Evolutionary conservation across 108 stramenopile genomes (phyloP).

Genomic region (Conticribra guillardii): DNA sequence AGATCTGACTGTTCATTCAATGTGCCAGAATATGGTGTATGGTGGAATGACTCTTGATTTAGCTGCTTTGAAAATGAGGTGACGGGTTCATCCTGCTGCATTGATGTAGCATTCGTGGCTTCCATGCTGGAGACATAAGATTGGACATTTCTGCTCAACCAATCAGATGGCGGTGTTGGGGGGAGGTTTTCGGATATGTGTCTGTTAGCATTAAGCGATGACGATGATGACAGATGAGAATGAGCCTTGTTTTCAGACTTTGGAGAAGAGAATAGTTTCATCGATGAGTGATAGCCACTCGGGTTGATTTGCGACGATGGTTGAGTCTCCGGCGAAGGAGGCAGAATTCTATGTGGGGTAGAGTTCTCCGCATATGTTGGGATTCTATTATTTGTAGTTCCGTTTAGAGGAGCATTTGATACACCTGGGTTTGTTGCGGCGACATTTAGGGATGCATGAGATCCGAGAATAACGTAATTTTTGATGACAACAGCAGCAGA

Average conservation of each 20-base stretch:
- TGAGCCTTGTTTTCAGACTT: not conserved
- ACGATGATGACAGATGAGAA: not conserved
- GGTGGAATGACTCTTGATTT: too few relatives aligned
- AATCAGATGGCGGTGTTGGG: not conserved
- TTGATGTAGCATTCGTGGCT: not conserved
- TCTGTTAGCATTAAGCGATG: not conserved
- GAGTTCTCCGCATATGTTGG: not conserved
- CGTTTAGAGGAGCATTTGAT: not conserved
- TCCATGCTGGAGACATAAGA: not conserved
- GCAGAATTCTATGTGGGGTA: not conserved
- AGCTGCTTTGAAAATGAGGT: not conserved
- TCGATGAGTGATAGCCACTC: not conserved
- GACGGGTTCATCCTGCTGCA: not conserved
- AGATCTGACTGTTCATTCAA: too few relatives aligned
- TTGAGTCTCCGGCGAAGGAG: slow-evolving; percentile 3
- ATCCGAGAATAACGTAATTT: not conserved
- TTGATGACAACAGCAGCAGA: not conserved
- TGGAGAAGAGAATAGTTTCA: not conserved
- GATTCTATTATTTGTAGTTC: not conserved
- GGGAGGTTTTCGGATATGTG: not conserved
- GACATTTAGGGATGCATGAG: not conserved
- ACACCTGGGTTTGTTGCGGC: not conserved
- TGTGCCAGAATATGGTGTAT: too few relatives aligned
- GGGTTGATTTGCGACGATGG: not conserved
- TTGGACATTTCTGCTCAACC: not conserved